Evolutionary conservation across 306 rosid genomes (phyloP).

Genomic region (Mucuna pruriens): DNA sequence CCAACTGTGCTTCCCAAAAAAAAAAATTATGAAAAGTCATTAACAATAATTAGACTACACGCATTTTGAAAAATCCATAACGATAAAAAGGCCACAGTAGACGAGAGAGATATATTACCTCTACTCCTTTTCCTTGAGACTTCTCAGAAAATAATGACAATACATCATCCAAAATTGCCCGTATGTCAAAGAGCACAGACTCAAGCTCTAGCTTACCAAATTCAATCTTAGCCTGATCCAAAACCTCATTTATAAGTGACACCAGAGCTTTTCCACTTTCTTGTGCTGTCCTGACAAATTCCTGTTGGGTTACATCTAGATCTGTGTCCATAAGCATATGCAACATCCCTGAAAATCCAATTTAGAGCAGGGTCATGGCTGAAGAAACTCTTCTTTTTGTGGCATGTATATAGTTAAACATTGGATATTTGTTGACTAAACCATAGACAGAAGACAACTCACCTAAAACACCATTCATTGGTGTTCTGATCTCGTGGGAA

Average conservation of each 20-base stretch:
- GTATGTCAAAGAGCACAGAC: conserved; percentile 77
- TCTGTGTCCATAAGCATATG: conserved; percentile 97
- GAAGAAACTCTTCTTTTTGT: conserved; percentile 14
- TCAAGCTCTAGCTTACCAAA: conserved; percentile 97
- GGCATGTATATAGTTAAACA: neutral
- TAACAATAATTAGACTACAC: conserved; percentile 37
- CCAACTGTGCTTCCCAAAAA: conserved; percentile 61
- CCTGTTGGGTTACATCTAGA: conserved; percentile 89
- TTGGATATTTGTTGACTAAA: conserved; percentile 15
- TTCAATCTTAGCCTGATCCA: conserved; percentile 98
- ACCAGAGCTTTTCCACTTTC: conserved; percentile 96
- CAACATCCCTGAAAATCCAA: conserved; percentile 86
- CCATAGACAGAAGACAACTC: conserved; percentile 44
- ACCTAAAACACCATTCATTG: conserved; percentile 99
- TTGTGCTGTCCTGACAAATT: conserved; percentile 89
- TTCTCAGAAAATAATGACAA: conserved; percentile 91
- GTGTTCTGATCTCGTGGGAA: conserved; percentile 98
- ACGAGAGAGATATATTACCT: conserved; percentile 60
- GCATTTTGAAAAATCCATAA: conserved; percentile 8
- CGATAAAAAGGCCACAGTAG: conserved; percentile 2
- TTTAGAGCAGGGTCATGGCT: conserved; percentile 29
- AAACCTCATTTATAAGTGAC: conserved; percentile 88
- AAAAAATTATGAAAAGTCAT: conserved; percentile 35
- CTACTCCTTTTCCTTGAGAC: conserved; percentile 94
- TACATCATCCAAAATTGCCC: conserved; percentile 85